phyloP scores from a whole-genome alignment of 371 early-diverging fungal species.

The Chytridium lagenaria region DNA sequence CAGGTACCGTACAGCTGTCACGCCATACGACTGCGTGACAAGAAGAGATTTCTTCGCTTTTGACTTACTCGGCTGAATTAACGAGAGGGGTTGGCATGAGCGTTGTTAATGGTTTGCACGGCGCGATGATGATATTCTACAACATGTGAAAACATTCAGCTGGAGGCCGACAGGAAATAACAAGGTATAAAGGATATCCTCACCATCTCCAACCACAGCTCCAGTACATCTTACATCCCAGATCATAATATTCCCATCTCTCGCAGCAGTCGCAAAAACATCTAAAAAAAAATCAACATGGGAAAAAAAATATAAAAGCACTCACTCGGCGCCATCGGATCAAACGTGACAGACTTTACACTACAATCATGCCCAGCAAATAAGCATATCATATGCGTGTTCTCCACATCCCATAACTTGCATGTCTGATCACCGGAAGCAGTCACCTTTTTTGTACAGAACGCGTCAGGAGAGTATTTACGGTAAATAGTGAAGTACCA shows the following conservation, averaged over 20 bases:
- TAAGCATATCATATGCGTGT: slow-evolving; percentile 45
- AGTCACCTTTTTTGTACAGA: slow-evolving; percentile 47
- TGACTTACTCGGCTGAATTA: slow-evolving; percentile 1
- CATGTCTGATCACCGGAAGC: slow-evolving; percentile 66
- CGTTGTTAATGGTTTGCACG: slow-evolving; percentile 37
- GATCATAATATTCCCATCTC: slow-evolving; percentile 67
- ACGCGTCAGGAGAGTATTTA: background rate
- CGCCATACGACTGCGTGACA: slow-evolving; percentile 45
- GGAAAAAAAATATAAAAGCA: background rate
- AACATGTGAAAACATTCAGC: background rate
- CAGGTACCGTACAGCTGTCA: slow-evolving; percentile 63
- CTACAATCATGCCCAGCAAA: slow-evolving; percentile 63
- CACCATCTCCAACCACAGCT: slow-evolving; percentile 28
- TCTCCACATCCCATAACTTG: slow-evolving; percentile 69
- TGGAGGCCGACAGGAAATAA: background rate
- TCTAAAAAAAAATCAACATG: slow-evolving; percentile 43
- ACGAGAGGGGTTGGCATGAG: slow-evolving; percentile 26
- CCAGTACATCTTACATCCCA: slow-evolving; percentile 69
- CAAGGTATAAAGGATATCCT: slow-evolving; percentile 19
- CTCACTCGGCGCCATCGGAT: slow-evolving; percentile 63
- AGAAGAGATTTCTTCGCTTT: slow-evolving; percentile 16
- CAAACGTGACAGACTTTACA: slow-evolving; percentile 63
- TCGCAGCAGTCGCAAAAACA: slow-evolving; percentile 64
- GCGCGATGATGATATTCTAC: slow-evolving; percentile 31
- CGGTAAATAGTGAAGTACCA: slow-evolving; percentile 47